Conservation (phyloP, 2,329 filamentous ascomycete species). For the Blastomyces parvus region DNA sequence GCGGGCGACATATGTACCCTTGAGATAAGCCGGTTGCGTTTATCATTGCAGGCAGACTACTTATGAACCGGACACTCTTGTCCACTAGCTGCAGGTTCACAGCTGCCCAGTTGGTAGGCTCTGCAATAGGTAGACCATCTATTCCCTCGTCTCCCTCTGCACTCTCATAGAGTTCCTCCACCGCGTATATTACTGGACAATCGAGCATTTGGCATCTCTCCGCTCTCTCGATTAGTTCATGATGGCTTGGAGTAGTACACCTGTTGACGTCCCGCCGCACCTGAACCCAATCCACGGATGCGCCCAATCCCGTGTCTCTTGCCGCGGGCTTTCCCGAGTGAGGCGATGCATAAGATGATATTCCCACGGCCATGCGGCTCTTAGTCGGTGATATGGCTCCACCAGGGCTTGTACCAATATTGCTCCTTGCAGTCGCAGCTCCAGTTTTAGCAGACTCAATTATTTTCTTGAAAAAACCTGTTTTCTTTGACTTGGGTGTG, state of each 20-base stretch:
- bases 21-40: conserved; percentile 77
- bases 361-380: conserved; percentile 37
- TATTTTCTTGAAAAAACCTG: conserved; percentile 91
- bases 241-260: conserved; percentile 83
- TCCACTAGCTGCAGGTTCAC: conserved; percentile 82
- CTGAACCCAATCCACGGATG: conserved; percentile 80
- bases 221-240: conserved; percentile 72
- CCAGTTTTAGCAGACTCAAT: conserved; percentile 90
- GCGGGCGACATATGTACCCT: conserved; percentile 85
- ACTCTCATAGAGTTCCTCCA: conserved; percentile 76
- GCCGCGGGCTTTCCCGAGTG: conserved; percentile 43
- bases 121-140: conserved; percentile 70
- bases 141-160: conserved; percentile 84
- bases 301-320: conserved; percentile 60
- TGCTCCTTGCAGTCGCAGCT: conserved; percentile 79
- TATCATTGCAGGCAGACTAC: conserved; percentile 68
- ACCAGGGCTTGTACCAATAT: conserved; percentile 57
- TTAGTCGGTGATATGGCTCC: conserved; percentile 42
- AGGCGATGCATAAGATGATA: conserved; percentile 31
- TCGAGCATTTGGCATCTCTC: conserved; percentile 95
- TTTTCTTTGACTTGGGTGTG: conserved; percentile 67
- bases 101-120: conserved; percentile 69
- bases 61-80: conserved; percentile 89
- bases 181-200: conserved; percentile 73
- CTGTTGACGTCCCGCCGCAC: conserved; percentile 91